A percentile compares a stretch with the other conserved stretches of the same genome.
Evolutionary conservation across 176 grass and related monocot species (phyloP).

Genomic region (Zoysia pacifica): DNA sequence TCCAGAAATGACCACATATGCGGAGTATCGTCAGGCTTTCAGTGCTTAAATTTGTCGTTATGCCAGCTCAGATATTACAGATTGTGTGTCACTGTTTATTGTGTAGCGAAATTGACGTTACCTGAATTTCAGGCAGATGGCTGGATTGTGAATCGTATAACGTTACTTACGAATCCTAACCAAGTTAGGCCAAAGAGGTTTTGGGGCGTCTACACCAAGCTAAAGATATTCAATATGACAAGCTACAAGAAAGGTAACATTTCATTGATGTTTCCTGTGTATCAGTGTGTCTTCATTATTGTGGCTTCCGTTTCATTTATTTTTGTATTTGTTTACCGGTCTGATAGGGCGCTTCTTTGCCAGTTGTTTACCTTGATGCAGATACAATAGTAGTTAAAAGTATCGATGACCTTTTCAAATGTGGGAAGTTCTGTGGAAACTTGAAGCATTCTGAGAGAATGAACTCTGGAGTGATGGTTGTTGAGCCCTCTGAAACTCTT

Average conservation of each 20-base stretch:
- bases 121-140: slow-evolving; percentile 77
- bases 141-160: slow-evolving; percentile 77
- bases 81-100: background rate
- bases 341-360: slow-evolving; percentile 2
- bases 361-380: slow-evolving; percentile 92
- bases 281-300: background rate
- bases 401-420: slow-evolving; percentile 91
- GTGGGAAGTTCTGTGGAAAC: slow-evolving; percentile 91
- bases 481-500: slow-evolving; percentile 85
- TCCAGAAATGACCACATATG: background rate
- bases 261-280: background rate
- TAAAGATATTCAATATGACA: slow-evolving; percentile 96
- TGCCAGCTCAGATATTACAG: background rate
- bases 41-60: background rate
- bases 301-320: background rate
- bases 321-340: background rate
- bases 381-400: slow-evolving; percentile 95
- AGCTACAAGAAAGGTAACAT: slow-evolving; percentile 74
- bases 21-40: background rate
- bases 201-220: slow-evolving; percentile 95
- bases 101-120: background rate
- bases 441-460: slow-evolving; percentile 98
- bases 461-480: slow-evolving; percentile 97
- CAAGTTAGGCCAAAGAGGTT: slow-evolving; percentile 79
- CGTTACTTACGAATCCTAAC: slow-evolving; percentile 85